Evolutionary conservation across 129 eudicot genomes (phyloP), one percentile per base, ranked within the genome.

Genomic region (Calendula officinalis): DNA sequence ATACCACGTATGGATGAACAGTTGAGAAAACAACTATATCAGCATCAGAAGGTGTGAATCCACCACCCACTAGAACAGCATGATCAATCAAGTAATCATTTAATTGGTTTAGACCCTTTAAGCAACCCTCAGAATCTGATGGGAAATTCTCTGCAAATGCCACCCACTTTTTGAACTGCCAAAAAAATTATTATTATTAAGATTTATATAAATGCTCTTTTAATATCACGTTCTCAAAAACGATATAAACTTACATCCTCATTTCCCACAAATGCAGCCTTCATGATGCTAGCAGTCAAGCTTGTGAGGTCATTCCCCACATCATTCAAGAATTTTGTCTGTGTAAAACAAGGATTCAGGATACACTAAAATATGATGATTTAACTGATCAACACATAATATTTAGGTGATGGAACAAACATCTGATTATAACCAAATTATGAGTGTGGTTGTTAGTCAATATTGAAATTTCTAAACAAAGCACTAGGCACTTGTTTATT

Each of bases 1-100:
- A 66, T 92, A 92, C 98, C 96, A 88, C 86, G 13, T 50, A 62
- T 14, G 95, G 78, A 79, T 92, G 90, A 47, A 88, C 67, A 2
- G 79, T 80, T 1, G 96, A 49, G 49, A 77, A 92, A 53, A 88
- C 89, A 66, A 85, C 66, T 50, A 77, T 35, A 73, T 92, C 98
- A 60, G 84, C 96, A 39, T 68, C 85, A 49, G 91, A 80, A 44
- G 74, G 72, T 45, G 49, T 64, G 17, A 50, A 66, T 12, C 98
- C 98, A 61, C 78, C 70, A 53, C 96, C 98, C 69, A 72, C 39
- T 11, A 92, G 66, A 80, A 87, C 96, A 43, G 96, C 66, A 51
- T 85, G 70, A 32, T 50, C 71, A 41, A 17, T 39, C 75, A 92
- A 79, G 54, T 78, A 78, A 38, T 82, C 89, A 34, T 92, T 92